Evolutionary conservation across 805 yeast genomes (phyloP), one percentile per base, ranked within the genome.

Genomic region (Suhomyces tanzawaensis): DNA sequence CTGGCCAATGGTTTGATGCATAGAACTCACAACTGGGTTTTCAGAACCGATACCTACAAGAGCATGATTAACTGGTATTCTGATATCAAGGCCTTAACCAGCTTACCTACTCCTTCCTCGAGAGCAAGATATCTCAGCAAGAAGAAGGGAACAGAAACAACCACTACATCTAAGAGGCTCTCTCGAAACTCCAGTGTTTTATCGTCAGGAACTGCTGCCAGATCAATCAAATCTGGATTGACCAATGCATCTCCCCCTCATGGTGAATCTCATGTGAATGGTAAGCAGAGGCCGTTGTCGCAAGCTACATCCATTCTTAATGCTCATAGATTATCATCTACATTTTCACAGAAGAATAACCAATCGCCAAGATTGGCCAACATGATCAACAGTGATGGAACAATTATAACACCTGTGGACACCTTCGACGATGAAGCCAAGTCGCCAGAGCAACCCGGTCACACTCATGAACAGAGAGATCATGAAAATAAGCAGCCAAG

Each of bases 11-110:
- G 93, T 11, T 65, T 84, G 42, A 72, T 87, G 45, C 82, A 81
- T 45, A 74, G 87, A 53, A 86, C 88, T 29, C 97, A 90, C 64
- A 89, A 88, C 52, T 88, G 93, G 87, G 93, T 90, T n/a, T 90
- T 91, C 68, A 75, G 95, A 47, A 82, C 95, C n/a, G 93, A 85
- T 53, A 76, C 84, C 34, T 85, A 84, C 51, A 84, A 81, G 29
- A 61, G 74, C 22, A 86, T 89, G 91, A 78, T 82, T 58, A 74
- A 71, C 27, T 91, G 99, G 99, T 86, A 77, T 60, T 77, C 77
- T 47, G 95, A 85, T 54, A 71, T 91, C 48, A 80, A 81, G 56
- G 70, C 69, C 32, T 69, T 89, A 49, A 83, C 93, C 2, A 62
- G 72, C 12, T 68, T 84, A 41, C 68, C 81, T 15, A 75, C 76